Conservation (phyloP, 495 filamentous ascomycete species). For the Schizothecium vesticola region DNA sequence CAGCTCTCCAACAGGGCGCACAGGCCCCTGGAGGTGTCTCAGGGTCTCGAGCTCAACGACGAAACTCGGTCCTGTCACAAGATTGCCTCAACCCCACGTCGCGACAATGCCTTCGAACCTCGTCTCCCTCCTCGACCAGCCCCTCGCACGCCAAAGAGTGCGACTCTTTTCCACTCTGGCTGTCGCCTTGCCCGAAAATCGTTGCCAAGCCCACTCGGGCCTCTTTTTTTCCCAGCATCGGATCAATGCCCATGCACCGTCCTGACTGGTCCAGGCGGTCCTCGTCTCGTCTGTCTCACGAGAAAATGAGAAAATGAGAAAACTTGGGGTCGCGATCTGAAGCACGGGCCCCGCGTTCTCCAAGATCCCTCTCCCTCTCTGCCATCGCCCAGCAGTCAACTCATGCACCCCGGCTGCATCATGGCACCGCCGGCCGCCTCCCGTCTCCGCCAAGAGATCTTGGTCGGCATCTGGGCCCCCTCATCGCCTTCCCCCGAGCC, state of each 20-base stretch:
- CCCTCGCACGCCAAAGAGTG: not conserved
- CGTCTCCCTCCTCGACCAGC: not conserved
- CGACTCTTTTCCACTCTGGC: not conserved
- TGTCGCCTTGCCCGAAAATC: constrained; percentile 7
- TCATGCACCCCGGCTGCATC: constrained; percentile 5
- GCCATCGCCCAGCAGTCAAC: not conserved
- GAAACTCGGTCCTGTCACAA: constrained; percentile 28
- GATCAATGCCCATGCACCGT: constrained; percentile 22
- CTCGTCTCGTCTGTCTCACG: not conserved
- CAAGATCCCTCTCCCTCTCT: not conserved
- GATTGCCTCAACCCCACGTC: constrained; percentile 26
- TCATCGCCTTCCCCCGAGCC: not conserved
- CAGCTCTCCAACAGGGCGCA: constrained; percentile 8
- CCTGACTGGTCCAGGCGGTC: not conserved
- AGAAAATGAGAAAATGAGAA: not conserved
- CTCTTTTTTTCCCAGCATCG: constrained; percentile 9
- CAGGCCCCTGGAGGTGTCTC: not conserved
- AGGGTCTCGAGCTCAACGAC: constrained; percentile 3
- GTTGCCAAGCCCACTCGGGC: not conserved
- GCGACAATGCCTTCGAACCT: constrained; percentile 22
- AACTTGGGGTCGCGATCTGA: not conserved
- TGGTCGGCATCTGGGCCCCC: not conserved
- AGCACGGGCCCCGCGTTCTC: not conserved
- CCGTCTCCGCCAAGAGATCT: constrained; percentile 3
- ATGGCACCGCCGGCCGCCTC: not conserved